Evolutionary conservation across 31 red algal genomes (phyloP).

Genomic region (Bonnemaisonia californica): DNA sequence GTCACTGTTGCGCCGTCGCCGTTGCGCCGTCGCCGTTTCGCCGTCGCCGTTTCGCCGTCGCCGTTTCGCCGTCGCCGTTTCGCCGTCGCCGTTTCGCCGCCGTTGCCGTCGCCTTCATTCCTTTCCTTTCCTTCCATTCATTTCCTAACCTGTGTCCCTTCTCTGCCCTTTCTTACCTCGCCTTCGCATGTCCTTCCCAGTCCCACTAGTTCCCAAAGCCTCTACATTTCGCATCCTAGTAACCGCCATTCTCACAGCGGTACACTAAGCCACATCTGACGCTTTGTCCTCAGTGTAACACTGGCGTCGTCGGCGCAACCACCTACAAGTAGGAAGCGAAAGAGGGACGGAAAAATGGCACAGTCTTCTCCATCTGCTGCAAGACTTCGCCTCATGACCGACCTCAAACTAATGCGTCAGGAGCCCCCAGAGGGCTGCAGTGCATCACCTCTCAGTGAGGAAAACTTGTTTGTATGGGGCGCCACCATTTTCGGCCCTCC

Average conservation of each 20-base stretch:
- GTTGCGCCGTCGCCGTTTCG: neutral
- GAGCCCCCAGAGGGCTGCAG: conserved; percentile 96
- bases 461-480: conserved; percentile 96
- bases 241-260: too few relatives aligned
- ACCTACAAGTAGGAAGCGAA: conserved; percentile 38
- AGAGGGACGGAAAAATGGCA: conserved; percentile 61
- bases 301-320: conserved; percentile 34
- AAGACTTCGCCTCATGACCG: conserved; percentile 87
- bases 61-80: neutral
- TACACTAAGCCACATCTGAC: too few relatives aligned
- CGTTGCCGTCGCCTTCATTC: neutral
- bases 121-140: too few relatives aligned
- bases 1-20: neutral
- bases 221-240: too few relatives aligned
- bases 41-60: too few relatives aligned
- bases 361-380: conserved; percentile 60
- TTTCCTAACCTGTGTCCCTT: too few relatives aligned
- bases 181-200: too few relatives aligned
- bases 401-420: conserved; percentile 86
- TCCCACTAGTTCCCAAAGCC: too few relatives aligned
- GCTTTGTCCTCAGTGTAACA: neutral
- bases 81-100: neutral
- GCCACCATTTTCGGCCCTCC: conserved; percentile 96
- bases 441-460: conserved; percentile 86
- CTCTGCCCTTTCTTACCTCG: too few relatives aligned